Evolutionary conservation across 2,329 filamentous ascomycete genomes (phyloP), one percentile per base, ranked within the genome.

Genomic region (Leptographium procerum): DNA sequence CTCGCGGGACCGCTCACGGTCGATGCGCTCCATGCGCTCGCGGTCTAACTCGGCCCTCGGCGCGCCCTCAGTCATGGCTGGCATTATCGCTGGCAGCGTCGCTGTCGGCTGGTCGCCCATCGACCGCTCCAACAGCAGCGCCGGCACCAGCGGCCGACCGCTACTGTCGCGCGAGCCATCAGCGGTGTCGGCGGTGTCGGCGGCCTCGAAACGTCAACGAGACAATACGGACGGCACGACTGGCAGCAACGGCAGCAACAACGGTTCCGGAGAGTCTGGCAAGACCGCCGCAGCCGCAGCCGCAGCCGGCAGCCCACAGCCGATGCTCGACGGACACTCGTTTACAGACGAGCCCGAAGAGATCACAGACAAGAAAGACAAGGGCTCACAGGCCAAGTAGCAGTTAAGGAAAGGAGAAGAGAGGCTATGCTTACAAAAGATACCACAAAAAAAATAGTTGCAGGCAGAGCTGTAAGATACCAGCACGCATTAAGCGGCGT

Each of bases 31-130:
- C 50, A 86, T 76, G 65, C 77, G 84, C 61, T 84, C 83, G 58
- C 75, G 84, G 59, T 82, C 80, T 47, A 86, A 86, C 69, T 90
- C 87, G 31, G 86, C 86, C 1, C 77, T 91, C 13, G 87, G 85
- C 13, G 86, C 87, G 2, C 85, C 87, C 1, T 84, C 85, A 9
- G 87, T 90, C 61, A 91, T 91, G 88, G 86, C 88, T n/a, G 88
- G 88, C 61, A 86, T 91, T 59, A 83, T 91, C 55, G 88, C 87
- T 10, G 88, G 87, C 50, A 86, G 85, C 66, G 82, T 91, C 36
- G 87, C 84, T 36, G 87, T 84, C 16, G 86, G 85, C 33, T 91
- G 87, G 87, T 88, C 86, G 53, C 88, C 88, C 1, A 80, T 84
- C 57, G 84, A 85, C 60, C 73, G 63, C 24, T 58, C 81, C 11